These are phyloP conservation scores for Talaromyces albobiverticillius DNA, from an alignment of 2,329 filamentous ascomycete species.

Conservation along the genomic window DNA sequence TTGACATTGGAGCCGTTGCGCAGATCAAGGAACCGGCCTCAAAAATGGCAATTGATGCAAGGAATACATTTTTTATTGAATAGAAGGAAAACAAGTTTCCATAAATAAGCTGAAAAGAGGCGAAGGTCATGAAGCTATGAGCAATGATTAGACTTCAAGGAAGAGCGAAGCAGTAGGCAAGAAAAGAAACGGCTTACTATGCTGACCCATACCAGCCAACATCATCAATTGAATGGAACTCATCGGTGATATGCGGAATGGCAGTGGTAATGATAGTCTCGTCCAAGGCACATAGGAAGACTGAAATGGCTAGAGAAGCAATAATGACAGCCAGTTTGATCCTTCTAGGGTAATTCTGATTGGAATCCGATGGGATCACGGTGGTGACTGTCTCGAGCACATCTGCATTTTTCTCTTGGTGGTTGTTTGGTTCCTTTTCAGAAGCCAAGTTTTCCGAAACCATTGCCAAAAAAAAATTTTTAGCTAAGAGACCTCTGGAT, in stretches of 20 bases:
- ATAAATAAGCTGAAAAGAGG: neutral
- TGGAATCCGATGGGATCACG: neutral
- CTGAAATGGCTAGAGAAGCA: slow-evolving; percentile 19
- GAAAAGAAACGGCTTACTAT: slow-evolving; percentile 15
- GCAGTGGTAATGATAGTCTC: slow-evolving; percentile 28
- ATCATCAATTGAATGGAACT: slow-evolving; percentile 26
- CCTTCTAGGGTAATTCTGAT: neutral
- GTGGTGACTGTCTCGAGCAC: neutral
- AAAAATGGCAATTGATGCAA: slow-evolving; percentile 33
- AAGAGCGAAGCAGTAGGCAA: slow-evolving; percentile 23
- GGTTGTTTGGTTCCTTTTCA: neutral
- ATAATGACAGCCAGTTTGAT: neutral
- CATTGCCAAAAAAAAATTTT: neutral
- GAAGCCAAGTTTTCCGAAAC: neutral
- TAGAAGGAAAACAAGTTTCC: neutral
- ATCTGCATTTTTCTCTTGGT: neutral
- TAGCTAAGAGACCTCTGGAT: neutral
- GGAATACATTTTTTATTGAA: slow-evolving; percentile 31
- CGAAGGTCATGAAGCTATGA: slow-evolving; percentile 18
- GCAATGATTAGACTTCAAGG: slow-evolving; percentile 25
- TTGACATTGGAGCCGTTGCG: slow-evolving; percentile 27
- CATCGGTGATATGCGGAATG: slow-evolving; percentile 25
- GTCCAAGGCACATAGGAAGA: slow-evolving; percentile 25
- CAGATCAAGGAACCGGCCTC: slow-evolving; percentile 33
- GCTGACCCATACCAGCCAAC: slow-evolving; percentile 27